Conservation (phyloP, 83 land plant genomes). For the Thuja plicata region DNA sequence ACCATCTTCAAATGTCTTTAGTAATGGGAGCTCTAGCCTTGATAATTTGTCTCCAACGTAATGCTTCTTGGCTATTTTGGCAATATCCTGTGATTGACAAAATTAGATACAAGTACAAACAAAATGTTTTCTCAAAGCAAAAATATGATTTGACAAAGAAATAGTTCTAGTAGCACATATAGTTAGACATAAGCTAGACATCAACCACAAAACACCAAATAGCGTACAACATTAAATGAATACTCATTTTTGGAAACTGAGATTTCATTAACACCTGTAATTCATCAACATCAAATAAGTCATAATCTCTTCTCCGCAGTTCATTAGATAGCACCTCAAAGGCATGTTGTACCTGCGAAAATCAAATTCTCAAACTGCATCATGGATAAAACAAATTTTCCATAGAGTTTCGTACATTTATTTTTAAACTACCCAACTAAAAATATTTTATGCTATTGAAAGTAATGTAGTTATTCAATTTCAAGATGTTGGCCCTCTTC, state of each 20-base stretch:
- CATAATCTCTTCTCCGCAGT: conserved; percentile 15
- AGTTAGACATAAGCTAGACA: background rate
- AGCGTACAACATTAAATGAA: background rate
- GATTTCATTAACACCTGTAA: conserved; percentile 6
- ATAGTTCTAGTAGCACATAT: background rate
- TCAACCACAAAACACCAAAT: background rate
- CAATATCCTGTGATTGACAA: conserved; percentile 5
- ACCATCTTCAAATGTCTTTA: conserved; percentile 11
- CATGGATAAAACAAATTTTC: conserved; percentile 5
- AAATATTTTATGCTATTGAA: background rate
- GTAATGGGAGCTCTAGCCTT: conserved; percentile 6
- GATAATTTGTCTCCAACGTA: conserved; percentile 10
- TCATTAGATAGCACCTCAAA: conserved; percentile 8
- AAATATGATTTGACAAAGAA: background rate
- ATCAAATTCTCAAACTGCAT: background rate
- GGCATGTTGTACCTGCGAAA: conserved; percentile 15
- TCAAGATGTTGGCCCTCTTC: background rate
- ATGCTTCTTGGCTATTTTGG: background rate
- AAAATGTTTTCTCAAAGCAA: background rate
- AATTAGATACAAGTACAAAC: background rate
- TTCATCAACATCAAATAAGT: conserved; percentile 10
- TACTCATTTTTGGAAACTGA: background rate
- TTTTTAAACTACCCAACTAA: background rate
- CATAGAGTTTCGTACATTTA: background rate
- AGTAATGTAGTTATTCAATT: background rate